Evolutionary conservation across 2,329 filamentous ascomycete genomes (phyloP).

Genomic region (Fusarium caatingaense): DNA sequence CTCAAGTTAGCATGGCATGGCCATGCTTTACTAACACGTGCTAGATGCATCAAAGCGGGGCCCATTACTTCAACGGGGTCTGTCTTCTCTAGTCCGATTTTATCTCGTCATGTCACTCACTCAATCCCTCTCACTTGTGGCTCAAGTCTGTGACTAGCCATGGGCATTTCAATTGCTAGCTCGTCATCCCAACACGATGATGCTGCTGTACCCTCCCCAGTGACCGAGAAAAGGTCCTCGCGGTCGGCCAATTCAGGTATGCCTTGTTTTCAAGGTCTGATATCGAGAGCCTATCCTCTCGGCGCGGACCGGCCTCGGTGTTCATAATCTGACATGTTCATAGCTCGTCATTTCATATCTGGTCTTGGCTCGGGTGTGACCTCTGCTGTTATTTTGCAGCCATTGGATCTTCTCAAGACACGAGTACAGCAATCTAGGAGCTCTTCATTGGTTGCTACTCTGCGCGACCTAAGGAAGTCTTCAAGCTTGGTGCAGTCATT

Average conservation of each 20-base stretch:
- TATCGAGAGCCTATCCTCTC: constrained; percentile 1
- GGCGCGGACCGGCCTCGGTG: constrained; percentile 1
- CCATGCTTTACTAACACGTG: constrained; percentile 35
- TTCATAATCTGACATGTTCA: constrained; percentile 35
- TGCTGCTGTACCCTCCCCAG: constrained; percentile 23
- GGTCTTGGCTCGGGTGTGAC: constrained; percentile 88
- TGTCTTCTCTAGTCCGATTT: constrained; percentile 29
- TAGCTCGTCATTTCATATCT: constrained; percentile 87
- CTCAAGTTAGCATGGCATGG: neutral
- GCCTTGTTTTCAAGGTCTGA: constrained; percentile 15
- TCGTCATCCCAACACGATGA: constrained; percentile 40
- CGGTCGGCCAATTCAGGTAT: constrained; percentile 46
- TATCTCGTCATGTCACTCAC: constrained; percentile 42
- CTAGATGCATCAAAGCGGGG: constrained; percentile 42
- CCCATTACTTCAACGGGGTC: constrained; percentile 34
- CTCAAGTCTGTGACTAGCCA: constrained; percentile 38
- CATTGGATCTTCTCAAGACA: constrained; percentile 95
- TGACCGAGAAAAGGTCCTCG: constrained; percentile 35
- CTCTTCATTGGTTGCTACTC: constrained; percentile 66
- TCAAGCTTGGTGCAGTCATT: constrained; percentile 74
- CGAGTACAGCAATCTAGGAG: constrained; percentile 88
- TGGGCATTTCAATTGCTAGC: constrained; percentile 43
- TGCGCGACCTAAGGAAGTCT: constrained; percentile 61
- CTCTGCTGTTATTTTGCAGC: constrained; percentile 91
- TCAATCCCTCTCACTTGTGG: constrained; percentile 35